Evolutionary conservation across 495 filamentous ascomycete species (phyloP), one percentile per base, ranked within the genome.

Genomic region (Trichoderma erinaceum): DNA sequence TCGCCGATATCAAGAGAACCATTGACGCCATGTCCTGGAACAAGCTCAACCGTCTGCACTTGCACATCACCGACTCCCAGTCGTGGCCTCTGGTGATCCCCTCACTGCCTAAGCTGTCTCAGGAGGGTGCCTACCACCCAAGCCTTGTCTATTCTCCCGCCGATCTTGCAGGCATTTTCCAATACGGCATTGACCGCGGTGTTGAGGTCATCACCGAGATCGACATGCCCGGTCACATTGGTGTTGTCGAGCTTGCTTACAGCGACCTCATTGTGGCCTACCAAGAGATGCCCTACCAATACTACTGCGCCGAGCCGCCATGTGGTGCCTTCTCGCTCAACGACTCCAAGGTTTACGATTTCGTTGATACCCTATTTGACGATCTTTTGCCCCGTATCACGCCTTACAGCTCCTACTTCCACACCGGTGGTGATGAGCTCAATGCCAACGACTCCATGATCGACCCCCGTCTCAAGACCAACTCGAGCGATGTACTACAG

Each of bases 41-140:
- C 79, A 93, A 95, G 79, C 82, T 95, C 76, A 93, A 93, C 76
- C 80, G 85, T 8, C 79, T 93, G 50, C 91, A 94, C 76, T 74
- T 93, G 29, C 91, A 95, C 77, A 83, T 87, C 63, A 93, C 91
- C 0, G 91, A 95, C 74, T 86, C 89, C 23, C 91, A 95, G 74
- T 89, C 89, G 12, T 95, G 91, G 91, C 91, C 91, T 4, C 78
- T 95, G 29, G 88, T 89, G 69, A 89, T 94, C 68, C 89, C 90
- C 2, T 73, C 87, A 6, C 73, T 94, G 67, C 90, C 91, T 13
- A 82, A 87, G 68, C 82, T 95, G 7, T 80, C 91, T 16, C 67
- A 79, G 25, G 85, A 88, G 72, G 92, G 92, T 50, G 88, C 89
- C 3, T 93, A 93, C 69, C 77, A 77, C 38, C 76, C 78, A 0